These are phyloP conservation scores for Thelephora terrestris DNA, from an alignment of 1,284 basidiomycete genomes.

Conservation along the genomic window DNA sequence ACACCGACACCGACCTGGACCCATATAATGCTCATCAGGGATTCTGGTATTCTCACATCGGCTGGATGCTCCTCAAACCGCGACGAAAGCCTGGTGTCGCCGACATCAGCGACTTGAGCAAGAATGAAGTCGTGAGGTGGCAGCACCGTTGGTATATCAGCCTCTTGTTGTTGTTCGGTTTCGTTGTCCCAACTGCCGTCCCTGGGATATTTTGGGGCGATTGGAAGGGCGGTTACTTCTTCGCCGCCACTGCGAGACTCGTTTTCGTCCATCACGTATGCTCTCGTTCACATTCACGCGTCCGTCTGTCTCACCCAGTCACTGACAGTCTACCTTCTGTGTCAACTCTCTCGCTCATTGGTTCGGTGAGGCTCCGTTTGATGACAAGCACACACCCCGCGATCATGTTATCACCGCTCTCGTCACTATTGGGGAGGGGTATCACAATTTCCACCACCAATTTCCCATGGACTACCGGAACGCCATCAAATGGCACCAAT, in stretches of 20 bases:
- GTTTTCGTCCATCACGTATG: slow-evolving; percentile 84
- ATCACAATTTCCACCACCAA: slow-evolving; percentile 96
- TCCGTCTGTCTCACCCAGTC: slow-evolving; percentile 1
- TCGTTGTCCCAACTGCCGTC: slow-evolving; percentile 67
- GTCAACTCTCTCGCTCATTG: slow-evolving; percentile 94
- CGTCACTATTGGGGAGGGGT: slow-evolving; percentile 86
- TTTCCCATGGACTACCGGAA: slow-evolving; percentile 95
- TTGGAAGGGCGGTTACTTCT: slow-evolving; percentile 76
- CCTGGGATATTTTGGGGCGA: slow-evolving; percentile 81
- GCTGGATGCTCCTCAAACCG: slow-evolving; percentile 92
- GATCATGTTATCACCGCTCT: slow-evolving; percentile 85
- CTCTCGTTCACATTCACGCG: slow-evolving; percentile 11
- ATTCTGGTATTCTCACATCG: slow-evolving; percentile 72
- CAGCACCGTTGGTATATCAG: slow-evolving; percentile 77
- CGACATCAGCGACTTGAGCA: slow-evolving; percentile 77
- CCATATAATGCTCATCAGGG: slow-evolving; percentile 90
- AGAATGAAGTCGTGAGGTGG: slow-evolving; percentile 74
- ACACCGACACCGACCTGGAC: slow-evolving; percentile 93
- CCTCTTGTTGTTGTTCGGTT: slow-evolving; percentile 65
- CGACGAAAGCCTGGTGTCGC: slow-evolving; percentile 81
- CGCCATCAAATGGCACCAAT: slow-evolving; percentile 89
- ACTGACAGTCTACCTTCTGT: slow-evolving; percentile 77
- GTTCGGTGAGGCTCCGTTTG: slow-evolving; percentile 87
- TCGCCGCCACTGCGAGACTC: slow-evolving; percentile 75
- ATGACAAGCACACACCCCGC: slow-evolving; percentile 91